These are phyloP conservation scores for Abortiporus biennis DNA, from an alignment of 1,284 basidiomycete genomes.

Conservation along the genomic window DNA sequence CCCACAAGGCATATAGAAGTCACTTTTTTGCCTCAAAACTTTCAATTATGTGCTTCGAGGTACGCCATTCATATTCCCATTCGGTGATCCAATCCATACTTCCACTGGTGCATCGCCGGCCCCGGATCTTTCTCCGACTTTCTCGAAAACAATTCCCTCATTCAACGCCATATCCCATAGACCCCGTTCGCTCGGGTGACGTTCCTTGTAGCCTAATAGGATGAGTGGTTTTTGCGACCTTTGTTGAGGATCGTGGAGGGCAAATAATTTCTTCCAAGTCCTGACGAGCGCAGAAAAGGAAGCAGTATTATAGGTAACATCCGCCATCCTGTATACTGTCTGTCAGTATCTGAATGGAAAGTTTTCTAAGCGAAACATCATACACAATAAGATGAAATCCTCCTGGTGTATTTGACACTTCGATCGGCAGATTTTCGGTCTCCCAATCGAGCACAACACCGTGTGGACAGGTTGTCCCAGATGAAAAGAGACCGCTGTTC, in stretches of 20 bases:
- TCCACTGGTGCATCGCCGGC: constrained; percentile 60
- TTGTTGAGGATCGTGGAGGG: constrained; percentile 13
- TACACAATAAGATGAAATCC: constrained; percentile 57
- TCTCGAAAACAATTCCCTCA: constrained; percentile 46
- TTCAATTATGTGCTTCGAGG: too few species aligned
- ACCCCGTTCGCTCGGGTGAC: constrained; percentile 64
- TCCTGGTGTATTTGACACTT: constrained; percentile 28
- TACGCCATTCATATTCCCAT: too few species aligned
- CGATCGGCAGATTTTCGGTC: constrained; percentile 40
- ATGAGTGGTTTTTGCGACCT: constrained; percentile 37
- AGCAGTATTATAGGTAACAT: constrained; percentile 84
- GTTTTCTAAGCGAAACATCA: constrained; percentile 18
- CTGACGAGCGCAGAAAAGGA: constrained; percentile 68
- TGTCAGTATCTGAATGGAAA: neutral
- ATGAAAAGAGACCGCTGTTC: constrained; percentile 36
- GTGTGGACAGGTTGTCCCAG: constrained; percentile 22
- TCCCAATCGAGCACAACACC: constrained; percentile 75
- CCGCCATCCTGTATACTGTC: constrained; percentile 63
- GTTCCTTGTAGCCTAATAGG: constrained; percentile 79
- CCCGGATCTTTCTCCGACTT: constrained; percentile 49
- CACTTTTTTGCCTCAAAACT: too few species aligned
- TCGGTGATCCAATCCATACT: too few species aligned
- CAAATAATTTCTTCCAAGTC: constrained; percentile 44
- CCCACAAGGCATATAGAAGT: too few species aligned
- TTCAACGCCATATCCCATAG: constrained; percentile 55